Conservation (phyloP, 352 stramenopile genomes). For the Pythium coloratum region DNA sequence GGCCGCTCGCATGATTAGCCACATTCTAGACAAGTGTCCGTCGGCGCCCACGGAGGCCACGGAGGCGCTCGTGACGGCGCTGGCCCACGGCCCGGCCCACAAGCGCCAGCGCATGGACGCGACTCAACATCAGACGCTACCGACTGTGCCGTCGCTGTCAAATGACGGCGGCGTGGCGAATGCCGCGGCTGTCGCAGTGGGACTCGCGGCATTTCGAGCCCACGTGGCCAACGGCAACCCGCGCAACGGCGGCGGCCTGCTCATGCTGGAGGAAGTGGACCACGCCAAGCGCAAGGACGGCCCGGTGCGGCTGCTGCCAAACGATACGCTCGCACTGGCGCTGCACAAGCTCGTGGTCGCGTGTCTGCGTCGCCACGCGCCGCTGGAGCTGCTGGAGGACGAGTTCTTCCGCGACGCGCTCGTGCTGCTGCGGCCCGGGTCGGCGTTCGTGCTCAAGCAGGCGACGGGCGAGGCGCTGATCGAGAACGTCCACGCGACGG, state of each 20-base stretch:
- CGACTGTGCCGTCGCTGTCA: background rate
- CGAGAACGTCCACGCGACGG: constrained; percentile 20
- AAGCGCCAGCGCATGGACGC: constrained; percentile 10
- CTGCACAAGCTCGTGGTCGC: constrained; percentile 46
- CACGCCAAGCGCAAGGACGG: background rate
- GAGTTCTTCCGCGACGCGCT: constrained; percentile 38
- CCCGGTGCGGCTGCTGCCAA: background rate
- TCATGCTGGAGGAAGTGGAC: background rate
- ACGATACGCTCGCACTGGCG: constrained; percentile 11
- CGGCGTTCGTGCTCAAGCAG: constrained; percentile 21
- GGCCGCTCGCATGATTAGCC: constrained; percentile 46
- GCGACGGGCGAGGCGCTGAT: constrained; percentile 27
- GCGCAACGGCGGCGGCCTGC: background rate
- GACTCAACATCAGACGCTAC: background rate
- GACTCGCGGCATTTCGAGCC: constrained; percentile 10
- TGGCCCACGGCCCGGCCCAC: background rate
- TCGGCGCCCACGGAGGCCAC: constrained; percentile 29
- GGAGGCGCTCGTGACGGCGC: constrained; percentile 25
- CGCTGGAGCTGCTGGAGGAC: constrained; percentile 40
- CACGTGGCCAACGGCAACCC: background rate
- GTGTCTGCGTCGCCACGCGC: constrained; percentile 40
- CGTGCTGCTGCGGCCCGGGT: constrained; percentile 22
- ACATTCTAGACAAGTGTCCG: constrained; percentile 51
- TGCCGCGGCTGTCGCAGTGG: background rate
- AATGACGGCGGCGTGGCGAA: background rate